phyloP scores from a whole-genome alignment of 768 basidiomycete genomes.

The Pleurotus giganteus region DNA sequence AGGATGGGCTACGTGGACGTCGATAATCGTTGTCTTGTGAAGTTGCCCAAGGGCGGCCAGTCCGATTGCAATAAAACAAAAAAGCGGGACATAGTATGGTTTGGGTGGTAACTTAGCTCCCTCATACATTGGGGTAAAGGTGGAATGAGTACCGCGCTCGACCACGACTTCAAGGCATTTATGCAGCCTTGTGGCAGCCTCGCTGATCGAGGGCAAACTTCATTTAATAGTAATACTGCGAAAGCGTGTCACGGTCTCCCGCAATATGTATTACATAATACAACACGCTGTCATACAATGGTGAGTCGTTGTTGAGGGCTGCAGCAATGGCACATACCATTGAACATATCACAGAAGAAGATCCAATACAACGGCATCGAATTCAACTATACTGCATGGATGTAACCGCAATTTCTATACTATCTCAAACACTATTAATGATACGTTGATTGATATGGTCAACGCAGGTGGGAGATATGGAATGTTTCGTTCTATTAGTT shows the following conservation, averaged over 20 bases:
- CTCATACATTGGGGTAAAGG: not conserved
- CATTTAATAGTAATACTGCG: not conserved
- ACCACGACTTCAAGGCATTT: not conserved
- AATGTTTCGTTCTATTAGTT: not conserved
- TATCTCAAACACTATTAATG: too few species aligned
- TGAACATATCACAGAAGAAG: too few species aligned
- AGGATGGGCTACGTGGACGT: not conserved
- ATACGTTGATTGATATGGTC: too few species aligned
- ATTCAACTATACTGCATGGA: too few species aligned
- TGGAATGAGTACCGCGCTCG: not conserved
- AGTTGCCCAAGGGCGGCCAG: not conserved
- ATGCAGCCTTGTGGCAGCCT: conserved; percentile 7
- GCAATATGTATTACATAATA: too few species aligned
- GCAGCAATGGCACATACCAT: too few species aligned
- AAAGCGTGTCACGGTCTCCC: too few species aligned
- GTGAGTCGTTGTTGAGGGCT: too few species aligned
- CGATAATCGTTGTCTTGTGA: not conserved
- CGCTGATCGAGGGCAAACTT: not conserved
- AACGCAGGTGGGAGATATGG: too few species aligned
- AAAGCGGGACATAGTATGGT: not conserved
- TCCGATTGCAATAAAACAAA: not conserved
- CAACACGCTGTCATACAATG: too few species aligned
- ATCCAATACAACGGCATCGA: too few species aligned
- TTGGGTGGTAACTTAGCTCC: not conserved
- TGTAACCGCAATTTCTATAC: too few species aligned